These are phyloP conservation scores for Aphanomyces stellatus DNA, from an alignment of 352 stramenopile species.

Conservation along the genomic window DNA sequence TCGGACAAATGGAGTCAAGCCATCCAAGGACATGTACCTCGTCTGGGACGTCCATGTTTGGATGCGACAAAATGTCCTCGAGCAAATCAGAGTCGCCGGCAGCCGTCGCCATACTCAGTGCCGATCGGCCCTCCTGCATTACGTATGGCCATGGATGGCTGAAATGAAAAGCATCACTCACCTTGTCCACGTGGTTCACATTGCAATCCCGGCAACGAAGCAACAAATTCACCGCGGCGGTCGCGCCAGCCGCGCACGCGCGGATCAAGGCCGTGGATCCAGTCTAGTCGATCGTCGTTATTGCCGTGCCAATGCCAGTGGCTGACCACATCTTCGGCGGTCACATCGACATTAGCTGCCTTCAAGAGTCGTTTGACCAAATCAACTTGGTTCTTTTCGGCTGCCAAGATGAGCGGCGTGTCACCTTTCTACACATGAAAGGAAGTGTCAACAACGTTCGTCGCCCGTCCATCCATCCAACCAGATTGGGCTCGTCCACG, in stretches of 20 bases:
- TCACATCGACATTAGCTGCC: not conserved
- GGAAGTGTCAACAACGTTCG: too few relatives aligned
- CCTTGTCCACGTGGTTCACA: not conserved
- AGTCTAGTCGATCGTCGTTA: not conserved
- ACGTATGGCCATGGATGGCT: too few relatives aligned
- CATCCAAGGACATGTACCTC: not conserved
- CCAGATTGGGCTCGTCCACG: not conserved
- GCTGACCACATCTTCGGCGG: too few relatives aligned
- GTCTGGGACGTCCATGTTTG: not conserved
- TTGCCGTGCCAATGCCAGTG: too few relatives aligned
- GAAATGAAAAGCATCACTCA: too few relatives aligned
- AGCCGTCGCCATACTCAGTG: not conserved
- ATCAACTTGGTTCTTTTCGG: not conserved
- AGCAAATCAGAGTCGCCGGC: not conserved
- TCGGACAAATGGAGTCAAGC: not conserved
- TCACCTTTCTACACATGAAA: not conserved
- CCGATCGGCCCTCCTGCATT: not conserved
- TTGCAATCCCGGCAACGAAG: not conserved
- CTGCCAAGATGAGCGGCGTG: not conserved
- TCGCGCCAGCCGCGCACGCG: not conserved
- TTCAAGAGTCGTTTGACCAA: not conserved
- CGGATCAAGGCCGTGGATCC: not conserved
- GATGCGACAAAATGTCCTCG: not conserved
- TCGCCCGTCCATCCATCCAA: too few relatives aligned
- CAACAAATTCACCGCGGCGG: not conserved